Evolutionary conservation across 2,329 filamentous ascomycete species (phyloP), one percentile per base, ranked within the genome.

Genomic region (Diaporthe ilicicola): DNA sequence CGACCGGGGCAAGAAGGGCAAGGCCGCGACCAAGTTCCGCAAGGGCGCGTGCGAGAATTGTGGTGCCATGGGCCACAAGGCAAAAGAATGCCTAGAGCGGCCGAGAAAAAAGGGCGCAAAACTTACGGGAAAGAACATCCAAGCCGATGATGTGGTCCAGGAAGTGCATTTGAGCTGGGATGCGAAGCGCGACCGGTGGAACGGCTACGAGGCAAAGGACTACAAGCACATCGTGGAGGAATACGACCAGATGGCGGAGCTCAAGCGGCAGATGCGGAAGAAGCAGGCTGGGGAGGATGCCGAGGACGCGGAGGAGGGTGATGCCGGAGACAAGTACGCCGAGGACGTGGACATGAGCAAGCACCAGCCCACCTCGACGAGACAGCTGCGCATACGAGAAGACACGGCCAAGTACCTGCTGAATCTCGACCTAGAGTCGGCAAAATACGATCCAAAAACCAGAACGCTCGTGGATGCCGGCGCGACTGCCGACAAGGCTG

Each of bases 1-100:
- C 83, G 93, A 97, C 73, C 92, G 96, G 53, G 94, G 94, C 66
- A 92, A 93, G 83, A 95, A 94, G 79, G 94, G 93, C 0, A 94
- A 94, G 4, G 94, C 94, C 0, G 94, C 95, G 64, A 99, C 96
- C 75, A 99, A 98, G 79, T 99, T 93, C 80, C 93, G 97, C 75
- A 99, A 98, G 84, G 96, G 97, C 78, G 95, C 96, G 67, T 99
- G 96, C 84, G 95, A 98, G 82, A 99, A 99, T 83, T 99, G 96
- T 84, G 96, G 96, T 77, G 92, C 94, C 70, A 97, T 98, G 93
- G 94, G 93, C 74, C 96, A 99, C 83, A 97, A 97, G 83, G 92
- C 91, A 66, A 97, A 97, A 79, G 95, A 98, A 78, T 99, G 96
- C 79, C 83, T 99, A 64, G 94, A 92, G 77, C 89, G 96, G 67